These are phyloP conservation scores for Iberis pinnata DNA, from an alignment of 345 rosid species.

Conservation along the genomic window DNA sequence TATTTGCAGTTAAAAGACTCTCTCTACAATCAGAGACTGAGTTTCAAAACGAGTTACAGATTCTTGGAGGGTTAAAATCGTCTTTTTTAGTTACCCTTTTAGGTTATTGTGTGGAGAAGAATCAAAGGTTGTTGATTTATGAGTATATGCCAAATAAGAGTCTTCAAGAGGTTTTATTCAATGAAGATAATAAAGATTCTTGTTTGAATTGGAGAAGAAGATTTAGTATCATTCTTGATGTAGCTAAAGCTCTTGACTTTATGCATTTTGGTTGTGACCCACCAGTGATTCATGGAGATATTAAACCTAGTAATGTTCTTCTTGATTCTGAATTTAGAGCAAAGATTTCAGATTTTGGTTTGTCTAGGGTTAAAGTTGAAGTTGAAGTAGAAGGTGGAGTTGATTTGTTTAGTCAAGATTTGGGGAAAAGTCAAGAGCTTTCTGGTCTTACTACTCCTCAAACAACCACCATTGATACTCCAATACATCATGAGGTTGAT, in stretches of 20 bases:
- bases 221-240: conserved; percentile 61
- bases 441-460: conserved; percentile 53
- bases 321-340: conserved; percentile 75
- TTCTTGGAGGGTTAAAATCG: conserved; percentile 81
- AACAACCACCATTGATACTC: conserved; percentile 38
- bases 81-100: conserved; percentile 63
- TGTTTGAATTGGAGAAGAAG: conserved; percentile 74
- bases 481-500: conserved; percentile 65
- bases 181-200: conserved; percentile 43
- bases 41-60: conserved; percentile 94
- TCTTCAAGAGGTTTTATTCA: conserved; percentile 71
- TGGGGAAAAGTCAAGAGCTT: conserved; percentile 73
- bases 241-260: conserved; percentile 77
- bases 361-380: conserved; percentile 82
- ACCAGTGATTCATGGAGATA: conserved; percentile 92
- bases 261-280: conserved; percentile 89
- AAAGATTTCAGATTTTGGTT: conserved; percentile 89
- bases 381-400: conserved; percentile 70
- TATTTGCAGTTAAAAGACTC: conserved; percentile 72
- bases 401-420: conserved; percentile 81
- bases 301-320: conserved; percentile 90
- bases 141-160: conserved; percentile 96
- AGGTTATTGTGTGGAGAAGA: conserved; percentile 85
- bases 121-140: conserved; percentile 64
- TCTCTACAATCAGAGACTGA: conserved; percentile 74